phyloP scores from a whole-genome alignment of 805 yeast species.

The Monosporozyma aerobia region DNA sequence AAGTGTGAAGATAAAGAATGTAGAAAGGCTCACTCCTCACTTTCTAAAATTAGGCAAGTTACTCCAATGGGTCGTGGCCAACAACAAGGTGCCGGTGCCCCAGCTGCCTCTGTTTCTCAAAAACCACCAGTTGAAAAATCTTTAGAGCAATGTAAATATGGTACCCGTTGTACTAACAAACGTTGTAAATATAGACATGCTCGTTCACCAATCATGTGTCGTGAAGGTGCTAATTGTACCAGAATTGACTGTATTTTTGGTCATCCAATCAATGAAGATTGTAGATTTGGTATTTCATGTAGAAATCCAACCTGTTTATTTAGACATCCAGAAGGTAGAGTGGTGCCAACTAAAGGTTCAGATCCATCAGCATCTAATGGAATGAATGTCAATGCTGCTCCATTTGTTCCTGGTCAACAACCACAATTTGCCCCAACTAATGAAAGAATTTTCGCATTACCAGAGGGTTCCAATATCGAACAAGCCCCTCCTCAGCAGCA shows the following conservation, averaged over 20 bases:
- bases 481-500: constrained; percentile 42
- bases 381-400: constrained; percentile 18
- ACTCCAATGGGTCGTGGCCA: constrained; percentile 18
- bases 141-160: constrained; percentile 78
- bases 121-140: constrained; percentile 37
- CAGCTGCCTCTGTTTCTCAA: constrained; percentile 11
- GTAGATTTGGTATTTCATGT: constrained; percentile 74
- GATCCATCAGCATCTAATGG: constrained; percentile 3
- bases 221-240: constrained; percentile 71
- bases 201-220: constrained; percentile 59
- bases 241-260: constrained; percentile 75
- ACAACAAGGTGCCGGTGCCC: not conserved
- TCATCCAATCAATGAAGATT: constrained; percentile 71
- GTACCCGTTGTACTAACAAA: constrained; percentile 63
- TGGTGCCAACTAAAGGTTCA: constrained; percentile 17
- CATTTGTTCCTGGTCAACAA: constrained; percentile 12
- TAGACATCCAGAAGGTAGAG: constrained; percentile 76
- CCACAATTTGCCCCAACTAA: constrained; percentile 31
- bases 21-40: constrained; percentile 75
- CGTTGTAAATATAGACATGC: constrained; percentile 84
- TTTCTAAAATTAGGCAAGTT: constrained; percentile 39
- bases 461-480: constrained; percentile 65
- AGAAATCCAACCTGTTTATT: constrained; percentile 61
- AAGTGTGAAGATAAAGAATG: constrained; percentile 55
- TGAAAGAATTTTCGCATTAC: constrained; percentile 66